phyloP scores from a whole-genome alignment of 257 asterid species.

The Mentha longifolia region DNA sequence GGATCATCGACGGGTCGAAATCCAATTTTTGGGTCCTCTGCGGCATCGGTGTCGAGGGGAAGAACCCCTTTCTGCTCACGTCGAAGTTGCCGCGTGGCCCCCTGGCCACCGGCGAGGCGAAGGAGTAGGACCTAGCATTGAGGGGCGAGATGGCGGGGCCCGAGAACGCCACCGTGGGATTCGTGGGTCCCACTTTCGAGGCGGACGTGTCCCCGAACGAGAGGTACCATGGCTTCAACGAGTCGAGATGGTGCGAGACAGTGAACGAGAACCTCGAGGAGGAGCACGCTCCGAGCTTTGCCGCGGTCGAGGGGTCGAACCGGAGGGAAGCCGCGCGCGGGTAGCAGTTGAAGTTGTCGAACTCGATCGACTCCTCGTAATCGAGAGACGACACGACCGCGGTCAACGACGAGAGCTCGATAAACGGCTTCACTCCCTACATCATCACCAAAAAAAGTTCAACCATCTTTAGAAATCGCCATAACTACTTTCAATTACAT shows the following conservation, averaged over 20 bases:
- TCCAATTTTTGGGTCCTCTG: conserved; percentile 68
- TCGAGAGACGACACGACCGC: conserved; percentile 69
- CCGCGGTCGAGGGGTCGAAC: conserved; percentile 57
- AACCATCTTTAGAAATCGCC: background rate
- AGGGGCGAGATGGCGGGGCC: conserved; percentile 84
- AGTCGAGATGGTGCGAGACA: conserved; percentile 80
- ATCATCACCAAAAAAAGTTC: background rate
- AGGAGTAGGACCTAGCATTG: conserved; percentile 80
- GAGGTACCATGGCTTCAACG: conserved; percentile 90
- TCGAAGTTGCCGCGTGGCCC: conserved; percentile 49
- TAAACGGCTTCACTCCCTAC: conserved; percentile 85
- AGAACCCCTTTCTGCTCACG: conserved; percentile 52
- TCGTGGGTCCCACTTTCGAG: conserved; percentile 66
- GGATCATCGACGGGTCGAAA: conserved; percentile 55
- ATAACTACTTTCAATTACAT: background rate
- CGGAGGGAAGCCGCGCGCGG: conserved; percentile 77
- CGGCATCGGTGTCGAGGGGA: conserved; percentile 97
- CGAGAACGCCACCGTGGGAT: conserved; percentile 14
- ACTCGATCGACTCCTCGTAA: conserved; percentile 73
- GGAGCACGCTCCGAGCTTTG: conserved; percentile 73
- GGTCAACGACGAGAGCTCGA: conserved; percentile 65
- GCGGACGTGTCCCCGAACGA: conserved; percentile 64
- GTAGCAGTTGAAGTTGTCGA: conserved; percentile 51
- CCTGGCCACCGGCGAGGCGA: conserved; percentile 81
- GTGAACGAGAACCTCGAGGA: conserved; percentile 90